Evolutionary conservation across 495 filamentous ascomycete species (phyloP), one percentile per base, ranked within the genome.

Genomic region (Talaromyces borbonicus): DNA sequence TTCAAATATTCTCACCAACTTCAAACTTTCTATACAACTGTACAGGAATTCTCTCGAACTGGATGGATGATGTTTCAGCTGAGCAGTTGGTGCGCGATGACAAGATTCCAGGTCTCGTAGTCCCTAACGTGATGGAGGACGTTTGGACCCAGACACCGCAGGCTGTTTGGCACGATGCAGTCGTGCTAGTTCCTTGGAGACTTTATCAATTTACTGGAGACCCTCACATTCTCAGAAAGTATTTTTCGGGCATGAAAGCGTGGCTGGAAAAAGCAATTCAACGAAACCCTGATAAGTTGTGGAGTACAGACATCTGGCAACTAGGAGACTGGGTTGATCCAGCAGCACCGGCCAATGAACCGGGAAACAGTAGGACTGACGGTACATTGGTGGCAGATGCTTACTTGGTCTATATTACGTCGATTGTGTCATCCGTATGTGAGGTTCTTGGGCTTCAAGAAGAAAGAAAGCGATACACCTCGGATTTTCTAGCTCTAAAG

Each of bases 291-390:
- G 58, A 59, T 36, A 58, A 59, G 6, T 49, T 73, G 18, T 68
- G 71, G 71, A 52, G 61, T 43, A 52, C 53, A 12, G 47, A 54
- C 0, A 49, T 48, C 5, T 66, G 58, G 47, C 73, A 77, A 49
- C 60, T 65, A 11, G 71, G 67, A 3, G 74, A 79, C 56, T 77
- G 73, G 75, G 63, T 78, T 0, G 75, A 79, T 37, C 75, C 74
- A 0, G 57, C 57, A 4, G 62, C 75, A 0, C 72, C 72, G 0
- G 56, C 67, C 2, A 57, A 69, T 8, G 54, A 69, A 16, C 59
- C 75, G 4, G 69, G 65, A 0, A 37, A 61, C 44, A 59, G 58
- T 5, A 63, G 61, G 8, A 73, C 72, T 4, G 61, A 67, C 31
- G 56, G 64, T 0, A 56, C 56, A 5, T 60, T 72, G 5, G 70